phyloP scores from a whole-genome alignment of 768 basidiomycete genomes.

The Chlorophyllum brunneum region DNA sequence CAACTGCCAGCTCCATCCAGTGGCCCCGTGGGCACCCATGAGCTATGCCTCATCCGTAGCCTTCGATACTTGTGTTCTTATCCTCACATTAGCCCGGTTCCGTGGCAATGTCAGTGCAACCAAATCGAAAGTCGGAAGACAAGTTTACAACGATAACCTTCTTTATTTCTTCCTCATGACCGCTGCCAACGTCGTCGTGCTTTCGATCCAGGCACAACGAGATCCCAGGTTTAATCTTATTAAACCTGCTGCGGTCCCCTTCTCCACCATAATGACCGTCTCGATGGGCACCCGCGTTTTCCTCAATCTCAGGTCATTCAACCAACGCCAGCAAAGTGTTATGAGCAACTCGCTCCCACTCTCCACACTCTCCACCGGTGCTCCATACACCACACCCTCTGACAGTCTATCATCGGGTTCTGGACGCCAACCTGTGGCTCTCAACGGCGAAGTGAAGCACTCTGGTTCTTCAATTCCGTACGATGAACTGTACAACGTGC shows the following conservation, averaged over 20 bases:
- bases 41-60: conserved; percentile 10
- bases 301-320: conserved; percentile 7
- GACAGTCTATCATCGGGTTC: background rate
- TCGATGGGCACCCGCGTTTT: conserved; percentile 9
- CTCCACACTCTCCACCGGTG: background rate
- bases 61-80: conserved; percentile 6
- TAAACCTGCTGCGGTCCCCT: conserved; percentile 5
- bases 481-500: background rate
- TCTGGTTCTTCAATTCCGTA: background rate
- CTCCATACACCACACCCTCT: background rate
- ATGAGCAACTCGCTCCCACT: background rate
- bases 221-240: conserved; percentile 7
- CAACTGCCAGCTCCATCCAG: conserved; percentile 5
- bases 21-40: conserved; percentile 7
- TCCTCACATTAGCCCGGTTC: conserved; percentile 2
- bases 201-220: conserved; percentile 3
- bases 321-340: background rate
- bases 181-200: conserved; percentile 1
- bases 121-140: conserved; percentile 1
- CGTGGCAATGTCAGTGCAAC: background rate
- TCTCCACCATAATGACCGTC: conserved; percentile 10
- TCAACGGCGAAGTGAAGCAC: background rate
- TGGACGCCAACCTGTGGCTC: background rate
- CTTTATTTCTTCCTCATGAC: conserved; percentile 10
- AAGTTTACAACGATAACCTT: conserved; percentile 5